Conservation (phyloP, 345 rosid species). For the Erodium maritimum region DNA sequence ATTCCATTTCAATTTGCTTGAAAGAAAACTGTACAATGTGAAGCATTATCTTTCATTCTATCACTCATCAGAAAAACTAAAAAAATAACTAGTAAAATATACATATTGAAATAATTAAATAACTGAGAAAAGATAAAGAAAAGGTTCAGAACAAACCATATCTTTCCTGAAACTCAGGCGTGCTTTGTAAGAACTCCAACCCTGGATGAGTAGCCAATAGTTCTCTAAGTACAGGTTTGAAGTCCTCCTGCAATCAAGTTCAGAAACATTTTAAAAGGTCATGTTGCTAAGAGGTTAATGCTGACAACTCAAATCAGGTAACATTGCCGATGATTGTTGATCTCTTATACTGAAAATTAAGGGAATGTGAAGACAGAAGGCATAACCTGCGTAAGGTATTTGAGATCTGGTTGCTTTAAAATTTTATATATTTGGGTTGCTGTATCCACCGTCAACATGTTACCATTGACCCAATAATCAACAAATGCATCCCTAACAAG, state of each 20-base stretch:
- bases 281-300: neutral
- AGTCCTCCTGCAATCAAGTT: conserved; percentile 54
- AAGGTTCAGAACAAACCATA: conserved; percentile 53
- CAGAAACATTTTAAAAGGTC: conserved; percentile 1
- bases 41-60: too few species aligned
- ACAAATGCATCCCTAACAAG: conserved; percentile 53
- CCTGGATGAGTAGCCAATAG: conserved; percentile 93
- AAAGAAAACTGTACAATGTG: too few species aligned
- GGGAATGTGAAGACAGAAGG: neutral
- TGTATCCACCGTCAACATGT: conserved; percentile 59
- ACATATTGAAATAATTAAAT: neutral
- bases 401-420: conserved; percentile 56
- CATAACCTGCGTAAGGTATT: conserved; percentile 69
- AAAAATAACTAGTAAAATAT: too few species aligned
- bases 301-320: neutral
- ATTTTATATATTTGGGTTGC: conserved; percentile 54
- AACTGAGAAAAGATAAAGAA: neutral
- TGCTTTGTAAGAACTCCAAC: conserved; percentile 86
- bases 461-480: conserved; percentile 61
- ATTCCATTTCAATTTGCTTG: too few species aligned
- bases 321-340: neutral
- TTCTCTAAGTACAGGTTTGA: conserved; percentile 81
- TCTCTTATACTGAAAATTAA: neutral
- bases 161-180: conserved; percentile 99
- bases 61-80: too few species aligned